Evolutionary conservation across 179 eudicot species (phyloP), one percentile per base, ranked within the genome.

Genomic region (Beta corolliflora): DNA sequence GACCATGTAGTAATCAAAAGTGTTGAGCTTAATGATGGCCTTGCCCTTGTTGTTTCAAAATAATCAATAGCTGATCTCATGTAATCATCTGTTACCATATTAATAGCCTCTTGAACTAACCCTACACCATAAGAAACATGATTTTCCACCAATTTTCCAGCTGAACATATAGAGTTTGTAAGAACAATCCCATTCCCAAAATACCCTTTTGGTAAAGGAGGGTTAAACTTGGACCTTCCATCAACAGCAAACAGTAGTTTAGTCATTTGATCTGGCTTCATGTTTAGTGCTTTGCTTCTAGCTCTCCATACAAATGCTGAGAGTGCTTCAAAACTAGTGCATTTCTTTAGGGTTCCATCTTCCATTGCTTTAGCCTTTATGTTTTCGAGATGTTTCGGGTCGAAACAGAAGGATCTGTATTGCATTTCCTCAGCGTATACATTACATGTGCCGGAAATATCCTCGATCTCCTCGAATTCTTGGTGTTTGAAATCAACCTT

Each of bases 131-230:
- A 77, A 0, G 92, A 88, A 0, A 87, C 77, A 4, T 89, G 81
- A 52, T 84, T 88, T 53, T 87, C 87, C 0, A 82, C 29, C 46
- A 91, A 67, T n/a, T 91, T 87, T 4, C 89, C 84, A 1, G 92
- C 91, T 2, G 74, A 63, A 31, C 89, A 87, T 1, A 86, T 66
- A 11, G 87, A 80, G 63, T 85, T 81, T 9, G 93, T 86, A 19
- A 90, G 80, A n/a, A 90, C 89, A 29, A 90, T 86, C 2, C 90
- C 91, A 77, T 90, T 90, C 0, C 93, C 93, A 75, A 86, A 88
- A 48, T 87, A 91, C 0, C 88, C 88, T 70, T 77, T 69, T 68
- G 94, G 91, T n/a, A 91, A 50, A 0, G 89, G 89, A 23, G 90
- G 91, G 60, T 70, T 75, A 59, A 89, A 86, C 64, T 84, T 91